Evolutionary conservation across 2,329 filamentous ascomycete species (phyloP), one percentile per base, ranked within the genome.

Genomic region (Hirsutella thompsonii): DNA sequence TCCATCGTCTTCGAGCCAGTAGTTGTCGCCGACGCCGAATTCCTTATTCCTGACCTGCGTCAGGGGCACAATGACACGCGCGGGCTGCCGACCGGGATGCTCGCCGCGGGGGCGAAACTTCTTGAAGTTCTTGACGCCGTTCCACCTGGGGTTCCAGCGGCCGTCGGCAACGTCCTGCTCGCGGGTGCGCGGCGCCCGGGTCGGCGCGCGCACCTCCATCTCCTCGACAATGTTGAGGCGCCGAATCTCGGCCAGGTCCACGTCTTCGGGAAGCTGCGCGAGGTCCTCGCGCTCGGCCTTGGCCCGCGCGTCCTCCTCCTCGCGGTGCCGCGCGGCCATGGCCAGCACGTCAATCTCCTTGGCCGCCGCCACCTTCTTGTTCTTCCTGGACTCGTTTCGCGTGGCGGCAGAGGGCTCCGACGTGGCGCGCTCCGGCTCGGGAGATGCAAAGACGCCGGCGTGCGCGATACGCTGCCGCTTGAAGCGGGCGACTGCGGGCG

Each of bases 91-190:
- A 5, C 70, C 64, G 2, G 52, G 46, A 5, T 49, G 48, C 18
- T 72, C 72, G 20, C 75, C 79, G 40, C 75, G 69, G 41, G 68
- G 70, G 19, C 72, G 70, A 55, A 98, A 98, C 51, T 78, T 83
- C 59, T 98, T 98, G 66, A 94, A 98, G 55, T 98, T 96, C 60
- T 87, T 90, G 35, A 90, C 74, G 1, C 90, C 92, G 55, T 95
- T 94, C 92, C 92, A 98, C 32, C 71, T 72, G 1, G 86, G 79
- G 49, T 95, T 76, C 89, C 90, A 95, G 33, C 85, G 72, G 5
- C 70, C 69, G 35, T 68, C 65, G 2, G 62, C 66, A 36, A 69
- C 57, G 18, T 74, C 70, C 42, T 67, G 62, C n/a, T 79, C 75
- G 46, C 52, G 48, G 45, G 49, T 59, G 41, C 49, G 56, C 23